Base-by-base conservation (phyloP, 305 asterid species). In the Withania somnifera region DNA sequence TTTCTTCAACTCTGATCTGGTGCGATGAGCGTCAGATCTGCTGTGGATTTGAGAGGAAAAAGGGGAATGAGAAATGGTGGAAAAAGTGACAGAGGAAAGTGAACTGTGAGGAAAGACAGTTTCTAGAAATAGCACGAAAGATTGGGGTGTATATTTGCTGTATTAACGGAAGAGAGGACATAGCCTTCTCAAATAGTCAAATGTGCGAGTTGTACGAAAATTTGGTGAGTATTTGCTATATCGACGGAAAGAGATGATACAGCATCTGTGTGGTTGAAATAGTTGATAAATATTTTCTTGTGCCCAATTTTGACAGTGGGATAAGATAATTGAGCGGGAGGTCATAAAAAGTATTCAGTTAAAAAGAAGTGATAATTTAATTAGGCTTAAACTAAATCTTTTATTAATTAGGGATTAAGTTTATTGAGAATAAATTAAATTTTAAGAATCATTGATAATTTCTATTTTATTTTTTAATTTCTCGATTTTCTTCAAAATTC, bases 21-120 rank as follows among this genome's bases (percentile, higher is more conserved):
- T 67, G 83, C 60, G 69, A 45, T 50, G 86, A 67, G 86, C 83
- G 84, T 86, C 91, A 86, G 96, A 87, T 87, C 91, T 86, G 89
- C 80, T 80, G 79, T 45, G 79, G 79, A 71, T 20, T 38, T 40
- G 56, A 20, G 13, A 69, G 54, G 78, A 30, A 71, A 71, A 2
- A 84, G 5, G 40, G 40, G 40, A 38, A 38, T 53, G 83, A 82
- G 60, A 63, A 32, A 66, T 66, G 79, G 79, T 22, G 15, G 79
- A 24, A 73, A 73, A 9, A 73, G 79, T 73, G 60, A 73, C 42
- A 47, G 42, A 45, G 78, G 58, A 47, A 58, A 73, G 61, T 73
- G 79, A 73, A 73, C 26, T 50, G 80, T 50, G 26, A 26, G 28
- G 61, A 51, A 47, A 73, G 58, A 73, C 30, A 40, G 56, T 24